Conservation (phyloP, 202 grass and related monocot species). For the Zoysia matrella region DNA sequence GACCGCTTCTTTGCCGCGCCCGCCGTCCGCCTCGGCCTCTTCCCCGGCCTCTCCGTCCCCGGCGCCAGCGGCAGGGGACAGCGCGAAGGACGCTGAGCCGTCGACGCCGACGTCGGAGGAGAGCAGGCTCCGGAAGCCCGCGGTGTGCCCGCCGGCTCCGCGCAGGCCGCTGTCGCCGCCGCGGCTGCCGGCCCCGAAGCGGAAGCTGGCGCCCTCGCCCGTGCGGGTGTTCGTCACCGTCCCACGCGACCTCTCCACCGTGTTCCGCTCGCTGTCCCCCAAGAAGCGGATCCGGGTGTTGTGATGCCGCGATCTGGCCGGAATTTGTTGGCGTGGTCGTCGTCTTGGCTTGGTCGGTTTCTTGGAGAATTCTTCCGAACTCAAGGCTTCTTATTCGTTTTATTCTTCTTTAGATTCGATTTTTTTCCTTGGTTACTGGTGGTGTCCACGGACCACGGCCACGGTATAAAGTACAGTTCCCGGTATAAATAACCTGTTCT, state of each 20-base stretch:
- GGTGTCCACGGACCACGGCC: slow-evolving; percentile 19
- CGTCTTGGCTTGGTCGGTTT: slow-evolving; percentile 28
- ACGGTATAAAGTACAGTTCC: slow-evolving; percentile 57
- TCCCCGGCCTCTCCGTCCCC: slow-evolving; percentile 8
- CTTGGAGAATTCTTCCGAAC: slow-evolving; percentile 31
- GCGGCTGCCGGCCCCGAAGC: slow-evolving; percentile 5
- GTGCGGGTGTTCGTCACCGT: slow-evolving; percentile 50
- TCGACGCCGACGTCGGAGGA: slow-evolving; percentile 69
- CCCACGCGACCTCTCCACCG: slow-evolving; percentile 63
- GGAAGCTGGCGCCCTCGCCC: slow-evolving; percentile 27
- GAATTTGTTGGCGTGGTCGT: slow-evolving; percentile 18
- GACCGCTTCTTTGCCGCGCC: slow-evolving; percentile 37
- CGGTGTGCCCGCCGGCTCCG: background rate
- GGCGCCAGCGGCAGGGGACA: background rate
- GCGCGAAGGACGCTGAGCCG: slow-evolving; percentile 33
- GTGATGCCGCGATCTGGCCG: slow-evolving; percentile 34
- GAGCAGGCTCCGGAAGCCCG: slow-evolving; percentile 42
- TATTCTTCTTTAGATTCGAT: background rate
- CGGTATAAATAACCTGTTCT: slow-evolving; percentile 52
- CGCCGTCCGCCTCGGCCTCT: background rate
- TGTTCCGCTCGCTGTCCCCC: slow-evolving; percentile 58
- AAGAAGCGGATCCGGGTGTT: slow-evolving; percentile 75
- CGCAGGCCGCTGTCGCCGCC: no score
- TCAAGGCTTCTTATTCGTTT: background rate
- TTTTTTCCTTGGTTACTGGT: background rate